These are phyloP conservation scores for Sorghum bicolor DNA, from an alignment of 176 grass and related monocot species.

Conservation along the genomic window Sorghum_bicolor_NCBIv3 NC_012873.2:12477001-12477500, in stretches of 20 bases:
- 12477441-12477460: not conserved
- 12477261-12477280: not conserved
- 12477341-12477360: no score
- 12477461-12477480: not conserved
- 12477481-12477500: not conserved
- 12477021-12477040: not conserved
- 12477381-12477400: not conserved
- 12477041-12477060: not conserved
- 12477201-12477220: not conserved
- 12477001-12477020: not conserved
- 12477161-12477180: not conserved
- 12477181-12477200: not conserved
- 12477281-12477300: not conserved
- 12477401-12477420: conserved; percentile 8
- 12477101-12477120: conserved; percentile 10
- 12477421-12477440: not conserved
- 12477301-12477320: not conserved
- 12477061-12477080: not conserved
- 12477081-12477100: not conserved
- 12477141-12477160: not conserved
- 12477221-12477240: not conserved
- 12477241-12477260: not conserved
- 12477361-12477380: not conserved
- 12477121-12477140: not conserved
- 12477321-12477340: not conserved